Evolutionary conservation across 2,329 filamentous ascomycete genomes (phyloP), one percentile per base, ranked within the genome.

Genomic region (Claviceps arundinis): DNA sequence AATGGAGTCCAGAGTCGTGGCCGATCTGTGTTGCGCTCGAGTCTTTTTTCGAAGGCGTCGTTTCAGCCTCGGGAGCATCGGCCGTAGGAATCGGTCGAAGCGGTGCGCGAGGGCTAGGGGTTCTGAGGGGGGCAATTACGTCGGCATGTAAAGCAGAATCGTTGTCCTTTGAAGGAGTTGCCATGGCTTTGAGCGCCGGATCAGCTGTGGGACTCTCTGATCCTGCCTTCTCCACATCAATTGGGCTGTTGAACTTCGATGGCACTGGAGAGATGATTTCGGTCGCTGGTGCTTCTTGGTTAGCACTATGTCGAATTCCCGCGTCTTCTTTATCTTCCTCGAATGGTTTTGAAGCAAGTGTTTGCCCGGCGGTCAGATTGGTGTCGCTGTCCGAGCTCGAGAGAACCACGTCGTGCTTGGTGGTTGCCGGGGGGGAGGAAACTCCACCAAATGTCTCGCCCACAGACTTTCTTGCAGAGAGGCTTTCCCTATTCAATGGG

Each of bases 21-120:
- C 24, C 47, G 30, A n/a, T 17, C 4, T 62, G 58, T 17, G 62
- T 58, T n/a, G 68, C 67, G 19, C 62, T 66, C 48, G 6, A 24
- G 5, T 71, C 30, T 2, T 26, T 43, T 19, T 22, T 11, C 8
- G 65, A 73, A 17, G 70, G 72, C 0, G 68, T 69, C 0, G 66
- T 62, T 16, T 52, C 52, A 19, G 48, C n/a, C 13, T 49, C 45
- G 9, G 48, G 34, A 6, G 37, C 40, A 4, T 37, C 22, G 19
- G 24, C 43, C 14, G 40, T 37, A 11, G 37, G 26, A 3, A 17
- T 24, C 16, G 8, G 7, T 14, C 11, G 49, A 11, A 41, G 50
- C 16, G 54, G 49, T 16, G 42, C 53, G 3, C 57, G 57, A 5
- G 65, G 65, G 44, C 64, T 68, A 19, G 65, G 64, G 0, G 66